Evolutionary conservation across 352 stramenopile genomes (phyloP), one percentile per base, ranked within the genome.

Genomic region (Phytophthora pistaciae): DNA sequence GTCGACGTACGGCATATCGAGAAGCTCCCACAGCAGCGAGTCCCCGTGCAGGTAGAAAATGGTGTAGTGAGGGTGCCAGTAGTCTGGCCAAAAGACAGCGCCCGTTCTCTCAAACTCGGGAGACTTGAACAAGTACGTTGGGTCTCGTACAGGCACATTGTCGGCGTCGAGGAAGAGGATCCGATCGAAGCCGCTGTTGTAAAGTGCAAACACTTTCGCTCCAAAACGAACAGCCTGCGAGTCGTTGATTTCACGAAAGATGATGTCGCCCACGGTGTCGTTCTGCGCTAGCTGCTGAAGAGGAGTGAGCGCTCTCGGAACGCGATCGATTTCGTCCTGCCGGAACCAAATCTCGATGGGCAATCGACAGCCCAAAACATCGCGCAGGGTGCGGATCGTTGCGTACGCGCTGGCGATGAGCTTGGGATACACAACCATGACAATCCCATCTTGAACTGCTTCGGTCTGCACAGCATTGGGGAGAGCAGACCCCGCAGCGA

Each of bases 141-240:
- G 83, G 46, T 91, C 77, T 50, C 66, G 70, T n/a, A 83, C 80
- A 4, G 82, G 80, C 11, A 87, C 54, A 59, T 89, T 89, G 52
- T 90, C 82, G 27, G 79, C 75, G 57, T 88, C 82, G 9, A 90
- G 68, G 52, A 90, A 85, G 14, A 88, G 58, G 14, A 87, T 54
- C 5, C 79, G 59, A 16, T 79, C 67, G 25, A 88, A 60, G 16
- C 48, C 42, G 27, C 74, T 87, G 69, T 92, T 67, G 66, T 84
- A 83, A 13, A 93, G 76, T 13, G 83, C 83, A 56, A 88, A 82
- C 25, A 91, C 79, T 72, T 93, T 93, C 67, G 80, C 85, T 27
- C 68, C 74, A 56, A 90, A 92, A 16, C 80, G 72, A 21, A 64
- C 70, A 42, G 80, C 76, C 18, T 42, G 60, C 5, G 60, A 49